A percentile compares a stretch with the other conserved stretches of the same genome.
Evolutionary conservation across 116 monocot genomes (phyloP).

Genomic region (Zostera marina): DNA sequence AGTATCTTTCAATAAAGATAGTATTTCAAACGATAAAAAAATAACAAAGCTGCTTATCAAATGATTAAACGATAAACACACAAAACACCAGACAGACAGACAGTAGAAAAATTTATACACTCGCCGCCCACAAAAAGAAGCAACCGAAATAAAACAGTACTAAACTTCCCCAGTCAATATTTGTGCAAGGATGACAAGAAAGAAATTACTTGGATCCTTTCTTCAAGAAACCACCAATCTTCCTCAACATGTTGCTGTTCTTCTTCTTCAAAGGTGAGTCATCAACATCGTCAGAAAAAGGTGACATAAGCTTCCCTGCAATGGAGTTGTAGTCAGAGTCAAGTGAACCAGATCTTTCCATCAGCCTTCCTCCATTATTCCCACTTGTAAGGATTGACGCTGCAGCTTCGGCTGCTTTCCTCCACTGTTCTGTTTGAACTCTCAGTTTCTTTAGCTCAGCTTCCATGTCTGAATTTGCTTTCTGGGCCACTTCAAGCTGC

Average conservation of each 20-base stretch:
- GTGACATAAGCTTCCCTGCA: conserved; percentile 64
- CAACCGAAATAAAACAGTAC: too few species aligned
- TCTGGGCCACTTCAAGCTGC: conserved; percentile 57
- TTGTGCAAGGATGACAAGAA: too few species aligned
- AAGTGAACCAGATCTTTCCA: conserved; percentile 47
- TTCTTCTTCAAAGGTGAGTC: conserved; percentile 31
- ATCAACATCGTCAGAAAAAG: conserved; percentile 62
- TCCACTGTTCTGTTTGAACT: conserved; percentile 89
- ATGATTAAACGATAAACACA: too few species aligned
- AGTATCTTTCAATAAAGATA: too few species aligned
- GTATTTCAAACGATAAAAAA: too few species aligned
- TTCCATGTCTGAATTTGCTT: conserved; percentile 61
- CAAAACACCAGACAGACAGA: too few species aligned
- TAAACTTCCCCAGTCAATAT: too few species aligned
- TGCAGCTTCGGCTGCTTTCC: conserved; percentile 92
- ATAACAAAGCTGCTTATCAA: too few species aligned
- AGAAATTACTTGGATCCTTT: conserved; percentile 26
- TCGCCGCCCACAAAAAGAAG: too few species aligned
- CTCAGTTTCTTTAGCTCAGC: conserved; percentile 54
- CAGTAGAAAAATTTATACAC: too few species aligned
- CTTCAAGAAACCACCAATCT: conserved; percentile 60
- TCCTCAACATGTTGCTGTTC: conserved; percentile 35
- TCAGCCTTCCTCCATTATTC: conserved; percentile 24
- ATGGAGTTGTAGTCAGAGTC: conserved; percentile 37
- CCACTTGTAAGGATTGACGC: conserved; percentile 45